Base-by-base conservation (phyloP, 495 filamentous ascomycete genomes). In the Lepidopterella palustris region DNA sequence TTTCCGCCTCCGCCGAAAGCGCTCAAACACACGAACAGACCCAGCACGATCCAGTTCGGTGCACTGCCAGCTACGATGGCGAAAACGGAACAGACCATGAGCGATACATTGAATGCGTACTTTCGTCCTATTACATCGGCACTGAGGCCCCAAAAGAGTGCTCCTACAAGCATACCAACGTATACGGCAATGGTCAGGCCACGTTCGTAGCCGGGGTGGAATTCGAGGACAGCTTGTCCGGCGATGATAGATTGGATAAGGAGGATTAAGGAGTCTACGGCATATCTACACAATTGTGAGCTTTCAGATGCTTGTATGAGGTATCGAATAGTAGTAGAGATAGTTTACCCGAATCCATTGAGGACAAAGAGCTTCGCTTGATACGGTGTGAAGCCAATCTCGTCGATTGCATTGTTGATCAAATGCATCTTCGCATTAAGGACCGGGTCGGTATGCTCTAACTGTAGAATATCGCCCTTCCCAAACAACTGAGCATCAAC, bases 381-480 rank as follows among this genome's bases (percentile, higher is more conserved):
- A 64, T 86, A 85, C 26, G 69, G 64, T 0, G 85, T 87, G 71
- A 84, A 86, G 8, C 86, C 85, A 64, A 89, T 87, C 62, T 88
- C 82, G 67, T 89, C 84, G 59, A 89, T 88, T 2, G 85, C 77
- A 68, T 87, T 80, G 68, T 89, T 89, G 59, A 88, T 78, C 61
- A 87, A 67, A 53, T 80, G 76, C 83, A 88, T 87, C 69, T 87
- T 88, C 10, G 79, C 78, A 55, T 80, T 82, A 55, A 88, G 72
- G 9, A 79, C 84, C n/a, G 80, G 81, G 61, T 88, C 85, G 48
- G 82, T 70, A 51, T 79, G 55, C 58, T 74, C 71, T 2, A 64
- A 57, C 24, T 58, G 56, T 15, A 74, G 59, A 9, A 74, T 59
- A 56, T 74, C 71, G 31, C 65, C 69, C 55, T 70, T 71, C 10